Conservation (phyloP, 164 flowering plant species). For the Hamamelis virginiana region DNA sequence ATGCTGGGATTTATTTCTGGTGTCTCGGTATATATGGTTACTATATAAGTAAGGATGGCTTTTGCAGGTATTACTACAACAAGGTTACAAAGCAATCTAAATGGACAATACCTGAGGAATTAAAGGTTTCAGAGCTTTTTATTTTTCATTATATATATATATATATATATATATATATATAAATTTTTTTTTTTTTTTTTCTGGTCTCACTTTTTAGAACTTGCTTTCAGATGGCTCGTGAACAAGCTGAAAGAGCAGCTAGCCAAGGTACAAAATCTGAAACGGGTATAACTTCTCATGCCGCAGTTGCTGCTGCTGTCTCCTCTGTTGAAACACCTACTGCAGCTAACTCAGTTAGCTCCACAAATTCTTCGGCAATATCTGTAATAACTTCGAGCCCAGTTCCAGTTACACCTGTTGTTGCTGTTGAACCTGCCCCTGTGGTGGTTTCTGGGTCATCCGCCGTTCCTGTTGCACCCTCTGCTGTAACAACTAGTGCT, state of each 20-base stretch:
- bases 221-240: conserved; percentile 80
- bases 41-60: not conserved
- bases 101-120: conserved; percentile 92
- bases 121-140: conserved; percentile 56
- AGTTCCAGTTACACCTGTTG: conserved; percentile 51
- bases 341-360: conserved; percentile 20
- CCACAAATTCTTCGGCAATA: conserved; percentile 23
- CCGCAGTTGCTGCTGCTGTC: conserved; percentile 23
- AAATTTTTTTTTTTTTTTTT: not conserved
- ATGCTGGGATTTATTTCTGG: not conserved
- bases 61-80: conserved; percentile 83
- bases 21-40: not conserved
- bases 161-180: too few relatives aligned
- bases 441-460: conserved; percentile 38
- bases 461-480: conserved; percentile 21
- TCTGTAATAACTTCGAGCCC: conserved; percentile 57
- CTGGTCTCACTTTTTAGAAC: conserved; percentile 4
- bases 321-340: conserved; percentile 29
- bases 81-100: conserved; percentile 83
- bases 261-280: conserved; percentile 43
- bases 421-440: conserved; percentile 34
- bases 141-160: too few relatives aligned
- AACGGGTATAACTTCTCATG: conserved; percentile 15
- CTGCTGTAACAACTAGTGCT: conserved; percentile 27
- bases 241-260: conserved; percentile 61